phyloP scores from a whole-genome alignment of 371 early-diverging fungal species.

The Mortierella sp. region DNA sequence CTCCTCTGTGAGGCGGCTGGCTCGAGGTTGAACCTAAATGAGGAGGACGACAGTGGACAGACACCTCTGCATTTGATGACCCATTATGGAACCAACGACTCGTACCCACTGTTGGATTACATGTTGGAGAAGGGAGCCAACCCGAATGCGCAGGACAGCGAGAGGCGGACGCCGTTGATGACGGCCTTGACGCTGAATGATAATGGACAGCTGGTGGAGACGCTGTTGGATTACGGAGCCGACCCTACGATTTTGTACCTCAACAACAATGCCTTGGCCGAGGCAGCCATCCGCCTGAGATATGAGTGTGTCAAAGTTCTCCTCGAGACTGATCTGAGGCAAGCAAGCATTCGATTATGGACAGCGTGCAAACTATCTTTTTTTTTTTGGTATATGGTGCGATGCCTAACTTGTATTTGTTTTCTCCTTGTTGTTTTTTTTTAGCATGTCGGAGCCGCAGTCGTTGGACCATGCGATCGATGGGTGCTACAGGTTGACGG shows the following conservation, averaged over 20 bases:
- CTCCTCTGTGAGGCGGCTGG: conserved; percentile 43
- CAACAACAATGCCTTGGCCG: conserved; percentile 53
- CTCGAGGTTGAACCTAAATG: conserved; percentile 27
- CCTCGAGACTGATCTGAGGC: conserved; percentile 50
- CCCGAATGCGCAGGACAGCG: conserved; percentile 46
- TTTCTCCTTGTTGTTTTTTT: background rate
- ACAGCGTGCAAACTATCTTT: background rate
- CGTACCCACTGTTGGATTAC: conserved; percentile 23
- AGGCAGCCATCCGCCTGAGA: conserved; percentile 45
- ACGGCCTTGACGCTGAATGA: conserved; percentile 42
- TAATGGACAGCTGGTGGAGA: conserved; percentile 43
- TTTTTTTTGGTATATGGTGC: background rate
- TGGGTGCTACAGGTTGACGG: conserved; percentile 41
- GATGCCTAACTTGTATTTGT: background rate
- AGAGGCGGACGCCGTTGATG: conserved; percentile 50
- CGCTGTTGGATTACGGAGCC: conserved; percentile 48
- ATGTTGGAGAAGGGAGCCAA: conserved; percentile 42
- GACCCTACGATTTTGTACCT: conserved; percentile 45
- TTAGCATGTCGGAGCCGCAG: conserved; percentile 40
- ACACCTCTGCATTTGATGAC: conserved; percentile 49
- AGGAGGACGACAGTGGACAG: conserved; percentile 44
- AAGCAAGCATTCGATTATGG: background rate
- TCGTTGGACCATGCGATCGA: conserved; percentile 51
- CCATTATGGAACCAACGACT: conserved; percentile 27
- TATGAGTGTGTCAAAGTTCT: conserved; percentile 52